phyloP scores from a whole-genome alignment of 1,284 basidiomycete genomes.

The Pseudozyma sp. region DNA sequence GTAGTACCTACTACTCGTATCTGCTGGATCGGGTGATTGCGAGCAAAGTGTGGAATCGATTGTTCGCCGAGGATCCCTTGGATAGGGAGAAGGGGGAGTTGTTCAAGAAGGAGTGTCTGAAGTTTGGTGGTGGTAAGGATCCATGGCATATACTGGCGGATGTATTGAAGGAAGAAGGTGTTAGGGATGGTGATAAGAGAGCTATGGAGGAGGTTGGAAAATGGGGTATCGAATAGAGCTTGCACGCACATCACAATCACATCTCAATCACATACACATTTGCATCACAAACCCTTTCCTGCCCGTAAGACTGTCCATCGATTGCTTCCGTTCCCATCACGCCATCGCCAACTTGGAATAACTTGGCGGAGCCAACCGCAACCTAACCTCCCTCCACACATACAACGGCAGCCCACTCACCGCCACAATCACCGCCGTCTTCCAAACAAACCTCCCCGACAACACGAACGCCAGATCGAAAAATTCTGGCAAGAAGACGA shows the following conservation, averaged over 20 bases:
- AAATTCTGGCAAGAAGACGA: conserved; percentile 93
- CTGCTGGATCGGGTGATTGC: conserved; percentile 96
- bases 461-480: conserved; percentile 96
- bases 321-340: conserved; percentile 5
- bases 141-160: conserved; percentile 92
- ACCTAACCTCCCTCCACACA: conserved; percentile 86
- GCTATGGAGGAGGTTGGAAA: conserved; percentile 88
- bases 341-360: conserved; percentile 79
- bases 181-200: conserved; percentile 72
- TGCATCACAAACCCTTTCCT: neutral
- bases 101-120: conserved; percentile 81
- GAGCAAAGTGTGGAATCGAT: conserved; percentile 82
- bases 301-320: no score
- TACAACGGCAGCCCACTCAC: conserved; percentile 89
- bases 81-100: conserved; percentile 75
- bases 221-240: conserved; percentile 49
- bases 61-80: conserved; percentile 74
- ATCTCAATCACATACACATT: conserved; percentile 2
- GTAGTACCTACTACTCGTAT: conserved; percentile 97
- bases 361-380: conserved; percentile 88
- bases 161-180: conserved; percentile 71
- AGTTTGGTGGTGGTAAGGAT: conserved; percentile 87
- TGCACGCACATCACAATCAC: conserved; percentile 2
- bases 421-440: conserved; percentile 86
- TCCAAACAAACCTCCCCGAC: conserved; percentile 89